Evolutionary conservation across 306 rosid genomes (phyloP).

Genomic region (Pyrus betulifolia): DNA sequence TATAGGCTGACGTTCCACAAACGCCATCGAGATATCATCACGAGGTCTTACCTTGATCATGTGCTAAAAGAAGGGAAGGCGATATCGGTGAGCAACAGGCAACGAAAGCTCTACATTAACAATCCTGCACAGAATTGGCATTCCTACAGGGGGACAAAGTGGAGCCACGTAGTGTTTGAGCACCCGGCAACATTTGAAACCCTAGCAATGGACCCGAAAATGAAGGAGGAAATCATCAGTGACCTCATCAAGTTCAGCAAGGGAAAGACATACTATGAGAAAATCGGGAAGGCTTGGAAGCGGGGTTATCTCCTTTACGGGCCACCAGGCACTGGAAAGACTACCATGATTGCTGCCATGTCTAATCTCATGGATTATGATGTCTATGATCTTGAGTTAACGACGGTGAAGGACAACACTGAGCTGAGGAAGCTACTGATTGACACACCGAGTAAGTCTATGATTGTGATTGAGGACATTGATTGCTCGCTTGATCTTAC

Average conservation of each 20-base stretch:
- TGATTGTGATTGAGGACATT: constrained; percentile 58
- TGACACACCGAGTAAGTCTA: constrained; percentile 32
- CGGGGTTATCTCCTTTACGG: constrained; percentile 52
- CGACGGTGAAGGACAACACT: constrained; percentile 43
- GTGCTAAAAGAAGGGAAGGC: neutral
- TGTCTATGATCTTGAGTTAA: constrained; percentile 56
- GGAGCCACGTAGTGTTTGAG: constrained; percentile 31
- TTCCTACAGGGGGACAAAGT: neutral
- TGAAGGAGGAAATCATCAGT: constrained; percentile 38
- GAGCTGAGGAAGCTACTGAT: constrained; percentile 42
- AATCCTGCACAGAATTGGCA: neutral
- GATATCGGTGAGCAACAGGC: neutral
- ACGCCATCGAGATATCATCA: neutral
- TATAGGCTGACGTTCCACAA: neutral
- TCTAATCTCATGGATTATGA: constrained; percentile 58
- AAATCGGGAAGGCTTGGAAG: constrained; percentile 66
- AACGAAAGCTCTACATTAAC: neutral
- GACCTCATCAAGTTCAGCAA: constrained; percentile 37
- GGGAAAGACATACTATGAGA: constrained; percentile 48
- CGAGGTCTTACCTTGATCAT: neutral
- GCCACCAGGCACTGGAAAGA: constrained; percentile 66
- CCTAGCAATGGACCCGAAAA: constrained; percentile 37
- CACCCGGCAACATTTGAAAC: constrained; percentile 51
- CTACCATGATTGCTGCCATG: constrained; percentile 61
- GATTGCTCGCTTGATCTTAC: constrained; percentile 72